Base-by-base conservation (phyloP, 106 monocot genomes). In the Acorus calamus region DNA sequence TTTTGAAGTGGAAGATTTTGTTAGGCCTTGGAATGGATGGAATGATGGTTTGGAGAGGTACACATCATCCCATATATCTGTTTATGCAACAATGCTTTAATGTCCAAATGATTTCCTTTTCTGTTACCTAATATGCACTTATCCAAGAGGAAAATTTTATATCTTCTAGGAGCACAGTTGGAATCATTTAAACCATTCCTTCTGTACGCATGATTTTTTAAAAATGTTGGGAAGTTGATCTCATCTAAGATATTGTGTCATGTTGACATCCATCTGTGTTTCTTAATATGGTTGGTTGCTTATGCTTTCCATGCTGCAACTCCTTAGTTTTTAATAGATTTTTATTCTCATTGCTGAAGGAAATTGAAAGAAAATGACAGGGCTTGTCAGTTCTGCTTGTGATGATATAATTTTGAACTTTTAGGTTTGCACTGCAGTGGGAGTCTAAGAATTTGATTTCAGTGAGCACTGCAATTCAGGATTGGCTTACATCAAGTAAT, bases 401-500 rank as follows among this genome's bases (percentile, higher is more conserved):
- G 28, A 28, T 28, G 28, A 28, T 0, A 28, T 28, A 28, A 28
- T 1, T 7, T 68, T 64, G 28, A 55, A 67, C 42, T 7, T 8
- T 11, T 76, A 98, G 98, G 68, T 92, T 92, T 83, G 83, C 69
- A 55, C 65, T 98, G 56, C 85, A 88, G 67, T 98, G 98, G 98
- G 98, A 98, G 58, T 88, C 98, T 51, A 83, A 98, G 72, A 74
- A 87, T 78, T 62, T 98, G 50, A 86, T 92, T 77, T 78, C 81
- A 53, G 68, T 98, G 50, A 98, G 98, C 61, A 79, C 82, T 56
- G 98, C 98, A 57, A 98, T 98, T 47, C 88, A 88, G 70, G 92
- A 98, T 67, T 98, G 91, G 92, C 74, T 98, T 8, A 83, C 91
- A 71, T 85, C 91, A 75, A 92, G 98, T 92, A 92, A 70, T 73